Evolutionary conservation across 306 rosid species (phyloP).

Genomic region (Lagenaria siceraria): DNA sequence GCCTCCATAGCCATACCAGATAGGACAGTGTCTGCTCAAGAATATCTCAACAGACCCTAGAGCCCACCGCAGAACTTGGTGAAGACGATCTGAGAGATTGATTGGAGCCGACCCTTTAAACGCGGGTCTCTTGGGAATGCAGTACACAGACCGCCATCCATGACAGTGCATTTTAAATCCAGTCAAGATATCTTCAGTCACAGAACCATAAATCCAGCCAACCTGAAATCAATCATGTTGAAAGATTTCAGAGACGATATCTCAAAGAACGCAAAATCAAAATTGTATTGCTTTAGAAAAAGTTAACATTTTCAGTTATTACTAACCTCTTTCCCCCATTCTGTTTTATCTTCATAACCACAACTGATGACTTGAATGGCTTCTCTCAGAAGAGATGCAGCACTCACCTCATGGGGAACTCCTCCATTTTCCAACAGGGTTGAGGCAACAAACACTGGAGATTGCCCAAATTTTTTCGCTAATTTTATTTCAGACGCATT

Average conservation of each 20-base stretch:
- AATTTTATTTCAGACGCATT: constrained; percentile 47
- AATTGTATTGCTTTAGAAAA: neutral
- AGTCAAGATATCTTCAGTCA: constrained; percentile 95
- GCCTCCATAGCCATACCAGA: constrained; percentile 94
- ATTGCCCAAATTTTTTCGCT: constrained; percentile 91
- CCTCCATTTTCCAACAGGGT: constrained; percentile 79
- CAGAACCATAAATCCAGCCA: constrained; percentile 99
- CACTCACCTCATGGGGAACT: constrained; percentile 42
- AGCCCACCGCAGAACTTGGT: constrained; percentile 98
- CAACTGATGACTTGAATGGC: constrained; percentile 95
- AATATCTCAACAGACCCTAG: constrained; percentile 94
- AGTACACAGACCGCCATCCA: constrained; percentile 97
- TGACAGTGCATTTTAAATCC: constrained; percentile 99
- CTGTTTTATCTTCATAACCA: constrained; percentile 94
- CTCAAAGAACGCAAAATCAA: neutral
- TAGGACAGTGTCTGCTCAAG: constrained; percentile 85
- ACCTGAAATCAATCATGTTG: constrained; percentile 27
- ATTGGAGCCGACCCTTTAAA: constrained; percentile 98
- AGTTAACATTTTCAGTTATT: neutral
- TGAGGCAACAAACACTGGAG: constrained; percentile 75
- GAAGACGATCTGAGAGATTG: constrained; percentile 85
- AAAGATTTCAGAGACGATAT: neutral
- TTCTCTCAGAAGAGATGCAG: constrained; percentile 81
- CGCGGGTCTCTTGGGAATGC: constrained; percentile 80
- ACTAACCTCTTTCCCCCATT: constrained; percentile 95